Percentiles rank a stretch among this genome's conserved stretches.
phyloP scores from a whole-genome alignment of 768 basidiomycete species.

The Serpula lacrymans region DNA sequence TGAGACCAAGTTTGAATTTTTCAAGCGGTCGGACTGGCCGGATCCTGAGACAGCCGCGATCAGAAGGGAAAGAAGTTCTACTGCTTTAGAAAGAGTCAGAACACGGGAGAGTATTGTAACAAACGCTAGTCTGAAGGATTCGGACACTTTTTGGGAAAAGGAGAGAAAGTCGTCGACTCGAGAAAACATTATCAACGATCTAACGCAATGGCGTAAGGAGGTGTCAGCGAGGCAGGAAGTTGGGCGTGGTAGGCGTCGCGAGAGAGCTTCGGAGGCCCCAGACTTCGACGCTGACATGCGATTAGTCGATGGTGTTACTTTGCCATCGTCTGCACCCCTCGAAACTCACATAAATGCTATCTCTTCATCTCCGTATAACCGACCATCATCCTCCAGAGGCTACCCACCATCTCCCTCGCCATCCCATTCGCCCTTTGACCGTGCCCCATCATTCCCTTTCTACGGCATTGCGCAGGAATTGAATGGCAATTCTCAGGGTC shows the following conservation, averaged over 20 bases:
- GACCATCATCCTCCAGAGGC: conserved; percentile 40
- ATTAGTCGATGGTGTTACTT: conserved; percentile 23
- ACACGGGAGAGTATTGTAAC: conserved; percentile 44
- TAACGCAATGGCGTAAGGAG: conserved; percentile 58
- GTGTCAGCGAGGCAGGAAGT: conserved; percentile 37
- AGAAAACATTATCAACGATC: conserved; percentile 44
- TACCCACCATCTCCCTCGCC: conserved; percentile 57
- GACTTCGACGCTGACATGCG: conserved; percentile 28
- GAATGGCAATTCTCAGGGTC: not conserved
- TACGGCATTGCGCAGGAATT: conserved; percentile 15
- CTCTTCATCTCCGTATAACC: conserved; percentile 38
- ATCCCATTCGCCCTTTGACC: conserved; percentile 37
- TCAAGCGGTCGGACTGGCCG: conserved; percentile 83
- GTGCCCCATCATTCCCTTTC: conserved; percentile 28
- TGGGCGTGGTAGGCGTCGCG: conserved; percentile 60
- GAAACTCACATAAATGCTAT: conserved; percentile 24
- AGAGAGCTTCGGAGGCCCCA: conserved; percentile 45
- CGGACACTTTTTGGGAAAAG: conserved; percentile 16
- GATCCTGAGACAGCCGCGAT: conserved; percentile 72
- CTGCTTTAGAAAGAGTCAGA: conserved; percentile 52
- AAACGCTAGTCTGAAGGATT: conserved; percentile 14
- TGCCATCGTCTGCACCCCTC: too few relatives aligned
- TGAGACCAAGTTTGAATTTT: conserved; percentile 73
- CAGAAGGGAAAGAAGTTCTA: conserved; percentile 65
- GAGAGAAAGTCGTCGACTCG: conserved; percentile 26